Evolutionary conservation across 169 alveolate species (phyloP), one percentile per base, ranked within the genome.

Genomic region (Eimeria praecox): DNA sequence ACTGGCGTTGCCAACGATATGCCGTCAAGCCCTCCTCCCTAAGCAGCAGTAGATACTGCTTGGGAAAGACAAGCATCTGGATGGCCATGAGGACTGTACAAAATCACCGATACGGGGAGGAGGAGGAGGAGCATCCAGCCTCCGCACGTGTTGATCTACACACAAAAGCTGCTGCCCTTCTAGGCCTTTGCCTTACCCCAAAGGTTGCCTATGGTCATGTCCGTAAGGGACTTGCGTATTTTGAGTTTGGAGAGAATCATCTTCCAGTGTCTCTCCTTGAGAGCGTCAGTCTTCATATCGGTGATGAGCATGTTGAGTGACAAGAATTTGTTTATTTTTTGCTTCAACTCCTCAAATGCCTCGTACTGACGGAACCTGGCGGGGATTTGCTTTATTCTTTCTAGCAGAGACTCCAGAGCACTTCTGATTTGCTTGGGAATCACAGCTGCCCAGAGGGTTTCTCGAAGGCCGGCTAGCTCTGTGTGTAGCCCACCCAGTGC

Each of bases 191-290:
- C 27, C 95, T 69, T 46, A 98, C 98, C 96, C 99, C 99, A 99
- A 24, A 99, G 97, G 96, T 97, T 97, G 22, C 99, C 99, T 33
- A 99, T 96, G 30, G 98, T 97, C 52, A 99, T 92, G n/a, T 98
- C 99, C 83, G 97, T 97, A 56, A 97, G 92, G 30, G 96, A 83
- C 69, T 96, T 96, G 49, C 97, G 97, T 40, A 99, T 94, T 62
- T 96, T 83, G 56, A 99, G 96, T 89, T 96, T 97, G 75, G 97
- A 96, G n/a, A 98, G 97, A 24, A 99, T 96, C 14, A 94, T 94
- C 95, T 97, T 98, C 99, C 99, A 99, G 96, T 99, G 99, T 42
- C 99, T 96, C 38, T 98, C 99, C 96, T 99, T 99, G 97, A 99
- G 98, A 10, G 99, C 99, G 75, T 99, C 99, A 3, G 99, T 98